Base-by-base conservation (phyloP, 306 rosid genomes). In the Parietaria judaica region DNA sequence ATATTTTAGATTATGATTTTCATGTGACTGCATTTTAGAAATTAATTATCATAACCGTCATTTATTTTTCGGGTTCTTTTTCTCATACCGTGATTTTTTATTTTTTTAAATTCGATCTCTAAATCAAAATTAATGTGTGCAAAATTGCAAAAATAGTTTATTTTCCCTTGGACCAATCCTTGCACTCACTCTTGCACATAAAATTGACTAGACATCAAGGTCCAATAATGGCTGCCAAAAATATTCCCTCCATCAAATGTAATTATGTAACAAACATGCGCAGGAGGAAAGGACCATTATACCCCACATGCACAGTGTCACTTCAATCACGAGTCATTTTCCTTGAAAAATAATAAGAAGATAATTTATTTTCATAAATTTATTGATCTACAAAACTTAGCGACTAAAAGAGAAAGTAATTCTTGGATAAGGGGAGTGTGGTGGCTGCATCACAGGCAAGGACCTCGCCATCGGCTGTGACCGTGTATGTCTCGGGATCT, bases 401-500 rank as follows among this genome's bases (percentile, higher is more conserved):
- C 11, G 37, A 59, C 48, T 78, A 88, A 71, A 92, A 88, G 76
- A 92, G 80, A 80, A 88, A 88, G 84, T 92, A 88, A 54, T 85
- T 92, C 58, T 73, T 74, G 46, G 96, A 88, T 54, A 92, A 81
- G 11, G 96, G 95, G 67, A 92, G 84, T 1, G 90, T 37, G 46
- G 78, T 58, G 69, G 88, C 90, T 12, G 88, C 70, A 37, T 72
- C 10, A 72, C 99, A 84, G 56, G 84, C 71, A 14, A 92, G 86
- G 73, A 88, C 78, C 83, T 77, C 84, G 4, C 84, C 90, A 34
- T 92, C 82, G 45, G 88, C 99, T 37, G 75, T 82, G 17, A 88
- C 99, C 0, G 61, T 74, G 77, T 80, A 92, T 50, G 81, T 72
- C 72, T 92, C 99, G 0, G 98, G 96, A 58, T 92, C 98, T 54